These are phyloP conservation scores for Coprinellus micaceus DNA, from an alignment of 768 basidiomycete genomes.

Conservation along the genomic window DNA sequence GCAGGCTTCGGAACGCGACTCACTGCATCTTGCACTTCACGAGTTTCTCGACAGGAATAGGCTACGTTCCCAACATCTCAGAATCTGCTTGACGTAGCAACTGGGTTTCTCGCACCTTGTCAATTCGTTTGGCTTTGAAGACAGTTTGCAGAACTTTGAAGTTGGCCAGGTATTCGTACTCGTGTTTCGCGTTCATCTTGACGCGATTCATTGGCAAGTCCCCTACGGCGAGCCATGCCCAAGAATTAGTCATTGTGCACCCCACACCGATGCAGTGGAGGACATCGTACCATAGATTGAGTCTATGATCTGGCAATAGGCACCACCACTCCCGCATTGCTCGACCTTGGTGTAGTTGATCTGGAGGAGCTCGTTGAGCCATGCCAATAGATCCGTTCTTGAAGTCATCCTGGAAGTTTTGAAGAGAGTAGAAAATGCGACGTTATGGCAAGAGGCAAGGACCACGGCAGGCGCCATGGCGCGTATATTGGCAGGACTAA, in stretches of 20 bases:
- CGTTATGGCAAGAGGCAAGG: background rate
- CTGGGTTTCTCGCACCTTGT: slow-evolving; percentile 60
- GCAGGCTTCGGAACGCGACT: slow-evolving; percentile 34
- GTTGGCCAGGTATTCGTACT: slow-evolving; percentile 94
- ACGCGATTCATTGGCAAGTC: slow-evolving; percentile 89
- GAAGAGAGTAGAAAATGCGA: background rate
- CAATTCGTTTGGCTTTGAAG: slow-evolving; percentile 91
- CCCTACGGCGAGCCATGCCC: slow-evolving; percentile 41
- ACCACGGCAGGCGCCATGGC: background rate
- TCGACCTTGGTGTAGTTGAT: slow-evolving; percentile 90
- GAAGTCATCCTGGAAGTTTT: slow-evolving; percentile 53
- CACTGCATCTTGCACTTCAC: slow-evolving; percentile 99
- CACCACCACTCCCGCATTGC: slow-evolving; percentile 87
- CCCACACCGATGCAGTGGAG: slow-evolving; percentile 11
- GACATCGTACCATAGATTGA: slow-evolving; percentile 77
- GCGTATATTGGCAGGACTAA: too few relatives aligned
- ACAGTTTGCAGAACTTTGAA: slow-evolving; percentile 92
- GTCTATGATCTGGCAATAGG: slow-evolving; percentile 94
- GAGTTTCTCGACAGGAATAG: slow-evolving; percentile 91
- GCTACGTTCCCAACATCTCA: slow-evolving; percentile 40
- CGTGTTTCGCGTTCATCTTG: slow-evolving; percentile 94
- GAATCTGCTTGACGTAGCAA: background rate
- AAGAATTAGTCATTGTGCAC: slow-evolving; percentile 4
- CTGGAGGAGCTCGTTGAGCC: slow-evolving; percentile 93
- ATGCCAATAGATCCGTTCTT: slow-evolving; percentile 82